Evolutionary conservation across 2,329 filamentous ascomycete species (phyloP).

Genomic region (Xylaria sp.): DNA sequence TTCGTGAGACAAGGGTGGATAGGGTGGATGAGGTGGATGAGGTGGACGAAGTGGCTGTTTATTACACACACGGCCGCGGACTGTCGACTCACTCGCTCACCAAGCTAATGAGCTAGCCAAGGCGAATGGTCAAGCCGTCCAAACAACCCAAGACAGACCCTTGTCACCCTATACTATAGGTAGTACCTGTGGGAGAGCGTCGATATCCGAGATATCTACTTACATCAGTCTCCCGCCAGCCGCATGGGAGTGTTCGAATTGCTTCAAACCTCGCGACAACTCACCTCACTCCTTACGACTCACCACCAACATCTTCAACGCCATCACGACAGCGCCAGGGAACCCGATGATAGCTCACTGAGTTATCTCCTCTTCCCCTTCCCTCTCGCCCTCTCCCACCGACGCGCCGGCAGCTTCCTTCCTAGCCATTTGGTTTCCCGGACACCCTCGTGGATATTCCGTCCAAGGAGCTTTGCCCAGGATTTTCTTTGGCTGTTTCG

Average conservation of each 20-base stretch:
- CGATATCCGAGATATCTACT: conserved; percentile 39
- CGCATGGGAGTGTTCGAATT: conserved; percentile 29
- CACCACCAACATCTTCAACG: conserved; percentile 12
- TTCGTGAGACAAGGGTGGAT: conserved; percentile 40
- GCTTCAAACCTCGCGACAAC: conserved; percentile 19
- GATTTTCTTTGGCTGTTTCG: conserved; percentile 38
- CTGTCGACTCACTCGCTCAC: conserved; percentile 26
- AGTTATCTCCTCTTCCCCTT: conserved; percentile 18
- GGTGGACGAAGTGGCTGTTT: conserved; percentile 33
- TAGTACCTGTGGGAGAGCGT: conserved; percentile 28
- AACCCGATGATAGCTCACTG: conserved; percentile 29
- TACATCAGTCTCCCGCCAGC: conserved; percentile 38
- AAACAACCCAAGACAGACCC: conserved; percentile 42
- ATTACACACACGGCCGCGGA: conserved; percentile 24
- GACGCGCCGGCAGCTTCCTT: conserved; percentile 27
- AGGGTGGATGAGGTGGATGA: conserved; percentile 13
- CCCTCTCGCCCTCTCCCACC: conserved; percentile 27
- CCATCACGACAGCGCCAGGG: conserved; percentile 11
- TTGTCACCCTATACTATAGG: conserved; percentile 25
- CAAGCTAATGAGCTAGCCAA: conserved; percentile 15
- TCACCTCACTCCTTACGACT: conserved; percentile 22
- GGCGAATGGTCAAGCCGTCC: conserved; percentile 38
- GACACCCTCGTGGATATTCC: conserved; percentile 56
- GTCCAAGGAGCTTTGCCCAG: conserved; percentile 37
- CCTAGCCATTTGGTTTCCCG: conserved; percentile 27